A percentile compares a stretch with the other conserved stretches of the same genome.
Evolutionary conservation across 768 basidiomycete genomes (phyloP).

Genomic region (Tephrocybe sp.): DNA sequence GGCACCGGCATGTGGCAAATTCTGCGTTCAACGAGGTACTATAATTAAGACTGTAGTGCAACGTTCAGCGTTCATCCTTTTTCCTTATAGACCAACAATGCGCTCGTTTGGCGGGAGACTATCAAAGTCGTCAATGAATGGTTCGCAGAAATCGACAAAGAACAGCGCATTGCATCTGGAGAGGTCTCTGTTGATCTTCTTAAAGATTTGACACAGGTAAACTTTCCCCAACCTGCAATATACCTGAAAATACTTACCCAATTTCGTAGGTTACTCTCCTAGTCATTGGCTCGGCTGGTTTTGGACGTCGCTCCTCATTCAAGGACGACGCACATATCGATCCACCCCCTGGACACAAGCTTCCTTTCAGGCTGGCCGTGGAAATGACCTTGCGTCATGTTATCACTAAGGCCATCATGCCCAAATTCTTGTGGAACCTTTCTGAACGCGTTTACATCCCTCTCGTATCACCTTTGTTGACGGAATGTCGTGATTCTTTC

Average conservation of each 20-base stretch:
- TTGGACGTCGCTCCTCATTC: conserved; percentile 35
- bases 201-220: conserved; percentile 24
- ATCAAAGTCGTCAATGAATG: conserved; percentile 37
- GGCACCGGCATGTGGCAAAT: conserved; percentile 41
- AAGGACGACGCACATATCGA: conserved; percentile 23
- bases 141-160: conserved; percentile 33
- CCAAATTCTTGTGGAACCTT: conserved; percentile 31
- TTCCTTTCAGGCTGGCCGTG: conserved; percentile 33
- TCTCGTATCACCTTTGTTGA: conserved; percentile 27
- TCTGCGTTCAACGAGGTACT: conserved; percentile 49
- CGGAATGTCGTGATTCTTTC: conserved; percentile 28
- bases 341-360: conserved; percentile 27
- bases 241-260: not conserved
- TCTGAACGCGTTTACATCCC: conserved; percentile 29
- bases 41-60: not conserved
- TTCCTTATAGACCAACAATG: conserved; percentile 37
- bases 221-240: conserved; percentile 6
- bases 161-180: not conserved
- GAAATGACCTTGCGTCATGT: conserved; percentile 26
- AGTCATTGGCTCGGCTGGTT: conserved; percentile 38
- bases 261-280: conserved; percentile 30
- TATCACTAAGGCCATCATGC: conserved; percentile 26
- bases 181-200: conserved; percentile 19
- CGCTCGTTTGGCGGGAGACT: conserved; percentile 47
- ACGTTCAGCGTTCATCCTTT: not conserved